Base-by-base conservation (phyloP, 129 eudicot species). In the Saussurea involucrata region DNA sequence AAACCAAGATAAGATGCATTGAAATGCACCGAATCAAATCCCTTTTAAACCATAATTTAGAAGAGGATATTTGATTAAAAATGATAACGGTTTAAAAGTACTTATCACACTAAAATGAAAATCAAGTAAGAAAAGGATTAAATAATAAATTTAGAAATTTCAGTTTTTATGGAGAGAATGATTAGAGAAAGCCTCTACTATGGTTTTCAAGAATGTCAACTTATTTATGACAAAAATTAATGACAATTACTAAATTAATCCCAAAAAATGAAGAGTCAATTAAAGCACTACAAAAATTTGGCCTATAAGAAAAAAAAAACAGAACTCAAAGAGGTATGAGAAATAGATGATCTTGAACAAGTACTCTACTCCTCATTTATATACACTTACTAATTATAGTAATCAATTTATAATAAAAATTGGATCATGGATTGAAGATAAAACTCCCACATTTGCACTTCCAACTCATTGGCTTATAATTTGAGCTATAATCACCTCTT, bases 391-490 rank as follows among this genome's bases (percentile, higher is more conserved):
- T 78, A 77, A 46, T 72, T 53, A 57, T 31, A 32, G 21, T 12
- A 49, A 80, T 9, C 34, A 42, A 74, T 71, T 21, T 37, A 40
- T 33, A 61, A 78, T 69, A 25, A 66, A 25, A 5, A 22, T 8
- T 11, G 32, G 29, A 12, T 91, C 80, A 93, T 32, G 98, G 98
- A 63, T 90, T 93, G 84, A 90, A 93, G 82, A 93, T 85, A 49
- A 84, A 80, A 76, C 79, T 81, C 63, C 97, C 98, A 84, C 97
- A 91, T 80, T 91, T 91, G 83, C 97, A 91, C 76, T 91, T 91
- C 97, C 97, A 91, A 69, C 90, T 91, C 91, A 89, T 87, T 72
- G 97, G 97, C 89, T 91, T 91, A 79, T 91, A 91, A 74, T 91
- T 88, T 27, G 95, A 90, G 81, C 77, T 77, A 57, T 77, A 85